Base-by-base conservation (phyloP, 2,329 filamentous ascomycete genomes). In the Pseudogymnoascus sp. region DNA sequence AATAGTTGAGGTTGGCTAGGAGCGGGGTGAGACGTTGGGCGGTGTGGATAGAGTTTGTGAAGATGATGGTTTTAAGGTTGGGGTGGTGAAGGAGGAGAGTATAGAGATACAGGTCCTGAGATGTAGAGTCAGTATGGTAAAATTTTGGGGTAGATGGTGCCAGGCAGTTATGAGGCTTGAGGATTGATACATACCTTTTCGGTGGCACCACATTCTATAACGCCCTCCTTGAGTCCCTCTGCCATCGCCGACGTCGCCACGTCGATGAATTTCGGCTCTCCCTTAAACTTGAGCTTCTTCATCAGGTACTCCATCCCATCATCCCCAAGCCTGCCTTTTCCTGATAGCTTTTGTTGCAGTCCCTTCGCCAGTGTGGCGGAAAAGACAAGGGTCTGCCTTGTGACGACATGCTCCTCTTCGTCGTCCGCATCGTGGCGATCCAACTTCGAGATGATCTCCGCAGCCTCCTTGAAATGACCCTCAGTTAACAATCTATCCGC, bases 361-460 rank as follows among this genome's bases (percentile, higher is more conserved):
- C 88, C 87, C 71, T 93, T 93, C 73, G 96, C 90, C 75, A 99
- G 96, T 0, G 95, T 99, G 0, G 95, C 95, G 0, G 95, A 97
- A 75, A 99, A 99, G 18, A 99, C 91, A 0, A 99, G 83, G 0
- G 93, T 97, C 73, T 99, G 95, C 42, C 93, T 80, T 14, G 83
- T 72, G 45, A 79, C 73, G 10, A 75, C 68, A 64, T 75, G 70
- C 0, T 78, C 75, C 8, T 81, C 79, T 34, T 78, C 75, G 5
- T 80, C 77, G 0, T 77, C 74, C 5, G 80, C 79, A 21, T 82
- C 80, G 40, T 82, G 78, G 29, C 86, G 82, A 71, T 97, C 91
- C 8, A 99, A 77, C 0, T 91, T 86, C 64, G 86, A 86, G 14
- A 99, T 77, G 21, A 99, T 96, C 64, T 96, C 88, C 68, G 93